phyloP scores from a whole-genome alignment of 495 filamentous ascomycete genomes.

The Xeromyces bisporus region DNA sequence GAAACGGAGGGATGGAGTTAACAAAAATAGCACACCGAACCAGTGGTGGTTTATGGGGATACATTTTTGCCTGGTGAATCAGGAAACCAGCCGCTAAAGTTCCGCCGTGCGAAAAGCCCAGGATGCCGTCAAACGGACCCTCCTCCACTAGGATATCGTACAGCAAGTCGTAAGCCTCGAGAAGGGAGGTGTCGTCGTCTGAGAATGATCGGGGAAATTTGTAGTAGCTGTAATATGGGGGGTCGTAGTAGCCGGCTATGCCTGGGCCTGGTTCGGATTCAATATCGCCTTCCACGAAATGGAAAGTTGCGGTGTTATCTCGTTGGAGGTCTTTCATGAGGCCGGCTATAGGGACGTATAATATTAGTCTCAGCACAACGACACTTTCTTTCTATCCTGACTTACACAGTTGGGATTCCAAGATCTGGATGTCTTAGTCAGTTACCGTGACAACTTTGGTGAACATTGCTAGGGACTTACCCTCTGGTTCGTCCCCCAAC shows the following conservation, averaged over 20 bases:
- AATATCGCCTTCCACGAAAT: slow-evolving; percentile 18
- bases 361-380: no score
- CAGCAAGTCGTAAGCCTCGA: slow-evolving; percentile 14
- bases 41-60: slow-evolving; percentile 7
- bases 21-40: slow-evolving; percentile 25
- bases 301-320: slow-evolving; percentile 19
- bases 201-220: slow-evolving; percentile 14
- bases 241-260: slow-evolving; percentile 17
- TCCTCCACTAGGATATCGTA: slow-evolving; percentile 17
- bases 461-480: slow-evolving; percentile 3
- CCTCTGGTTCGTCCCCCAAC: slow-evolving; percentile 18
- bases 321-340: slow-evolving; percentile 14
- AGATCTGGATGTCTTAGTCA: slow-evolving; percentile 7
- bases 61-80: slow-evolving; percentile 14
- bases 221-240: slow-evolving; percentile 22
- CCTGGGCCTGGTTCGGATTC: slow-evolving; percentile 17
- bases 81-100: slow-evolving; percentile 18
- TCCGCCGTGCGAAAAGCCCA: slow-evolving; percentile 24
- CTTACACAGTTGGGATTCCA: slow-evolving; percentile 15
- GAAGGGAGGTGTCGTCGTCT: slow-evolving; percentile 9
- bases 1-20: slow-evolving; percentile 17
- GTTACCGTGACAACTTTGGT: no score
- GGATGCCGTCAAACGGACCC: slow-evolving; percentile 21
- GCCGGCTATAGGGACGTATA: slow-evolving; percentile 7
- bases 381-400: background rate